Base-by-base conservation (phyloP, 306 rosid species). In the Cotoneaster glaucophyllus region DNA sequence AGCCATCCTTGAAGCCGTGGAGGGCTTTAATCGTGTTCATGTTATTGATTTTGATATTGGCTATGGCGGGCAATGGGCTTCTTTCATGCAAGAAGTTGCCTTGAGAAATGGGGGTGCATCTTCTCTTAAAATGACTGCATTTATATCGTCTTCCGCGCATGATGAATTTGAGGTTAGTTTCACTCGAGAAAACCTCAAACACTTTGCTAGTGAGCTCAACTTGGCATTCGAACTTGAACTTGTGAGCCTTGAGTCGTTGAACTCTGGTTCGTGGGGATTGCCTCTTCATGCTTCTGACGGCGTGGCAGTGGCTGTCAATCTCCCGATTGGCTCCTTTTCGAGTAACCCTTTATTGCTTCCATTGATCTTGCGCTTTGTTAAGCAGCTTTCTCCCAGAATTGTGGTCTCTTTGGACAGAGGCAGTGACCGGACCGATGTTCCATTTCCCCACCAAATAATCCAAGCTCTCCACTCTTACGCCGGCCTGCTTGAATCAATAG, bases 31-130 rank as follows among this genome's bases (percentile, higher is more conserved):
- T 74, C 79, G 83, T 4, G 75, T 94, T 59, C 97, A 92, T 70
- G 64, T 94, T 9, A 70, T 94, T 19, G 98, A 94, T 77, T 92
- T 94, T 54, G 98, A 92, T 78, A 88, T 94, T 53, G 97, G 97
- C 10, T 88, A 92, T 67, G 98, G 98, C 31, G 98, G 90, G 13
- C 98, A 94, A 76, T 92, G 94, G 98, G 88, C 98, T 74, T 94
- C 98, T 57, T 84, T 94, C 65, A 92, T 94, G 92, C 95, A 90
- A 67, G 98, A 94, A 80, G 79, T 92, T 10, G 95, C 95, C 53
- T 78, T 90, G 58, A 86, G 91, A 70, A 91, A 82, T 76, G 85
- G 84, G 1, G 84, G 88, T 69, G 72, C 88, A 18, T 85, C 89
- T 50, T 81, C 84, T 79, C 88, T 94, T 32, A 92, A 85, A 78